Conservation (phyloP, 805 yeast genomes). For the Starmerella floricola region DNA sequence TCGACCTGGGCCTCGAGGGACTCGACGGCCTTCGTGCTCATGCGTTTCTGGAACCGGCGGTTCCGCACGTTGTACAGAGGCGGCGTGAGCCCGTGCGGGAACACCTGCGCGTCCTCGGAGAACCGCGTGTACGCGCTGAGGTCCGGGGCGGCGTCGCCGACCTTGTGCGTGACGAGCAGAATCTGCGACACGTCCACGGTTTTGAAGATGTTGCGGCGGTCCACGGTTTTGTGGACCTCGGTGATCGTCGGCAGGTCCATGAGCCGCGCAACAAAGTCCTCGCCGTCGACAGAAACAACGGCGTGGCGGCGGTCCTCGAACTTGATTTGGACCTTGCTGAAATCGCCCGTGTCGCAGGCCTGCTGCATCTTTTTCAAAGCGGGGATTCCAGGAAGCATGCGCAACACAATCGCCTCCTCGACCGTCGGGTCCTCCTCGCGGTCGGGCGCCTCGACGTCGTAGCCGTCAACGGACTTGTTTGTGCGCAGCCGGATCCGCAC, state of each 20-base stretch:
- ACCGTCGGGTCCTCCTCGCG: conserved; percentile 86
- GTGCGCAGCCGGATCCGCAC: conserved; percentile 45
- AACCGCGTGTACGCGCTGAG: conserved; percentile 31
- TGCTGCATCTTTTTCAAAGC: conserved; percentile 61
- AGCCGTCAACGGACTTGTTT: conserved; percentile 76
- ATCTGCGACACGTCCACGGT: conserved; percentile 79
- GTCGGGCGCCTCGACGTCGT: conserved; percentile 94
- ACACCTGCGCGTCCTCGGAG: conserved; percentile 22
- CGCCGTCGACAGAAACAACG: conserved; percentile 54
- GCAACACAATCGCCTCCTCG: conserved; percentile 71
- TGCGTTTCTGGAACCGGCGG: conserved; percentile 57
- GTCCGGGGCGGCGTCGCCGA: conserved; percentile 32
- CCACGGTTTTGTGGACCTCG: conserved; percentile 81
- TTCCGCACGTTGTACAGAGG: conserved; percentile 63
- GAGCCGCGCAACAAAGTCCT: conserved; percentile 66
- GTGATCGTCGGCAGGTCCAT: conserved; percentile 82
- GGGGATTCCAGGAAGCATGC: conserved; percentile 49
- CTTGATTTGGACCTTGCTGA: conserved; percentile 56
- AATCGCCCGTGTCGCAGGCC: conserved; percentile 57
- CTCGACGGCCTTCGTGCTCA: conserved; percentile 59
- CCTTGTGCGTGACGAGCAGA: conserved; percentile 54
- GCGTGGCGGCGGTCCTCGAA: conserved; percentile 81
- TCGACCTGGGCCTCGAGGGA: conserved; percentile 70
- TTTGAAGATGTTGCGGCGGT: conserved; percentile 76
- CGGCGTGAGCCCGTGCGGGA: conserved; percentile 70